Evolutionary conservation across 2,329 filamentous ascomycete genomes (phyloP), one percentile per base, ranked within the genome.

Genomic region (Talaromyces sp.): DNA sequence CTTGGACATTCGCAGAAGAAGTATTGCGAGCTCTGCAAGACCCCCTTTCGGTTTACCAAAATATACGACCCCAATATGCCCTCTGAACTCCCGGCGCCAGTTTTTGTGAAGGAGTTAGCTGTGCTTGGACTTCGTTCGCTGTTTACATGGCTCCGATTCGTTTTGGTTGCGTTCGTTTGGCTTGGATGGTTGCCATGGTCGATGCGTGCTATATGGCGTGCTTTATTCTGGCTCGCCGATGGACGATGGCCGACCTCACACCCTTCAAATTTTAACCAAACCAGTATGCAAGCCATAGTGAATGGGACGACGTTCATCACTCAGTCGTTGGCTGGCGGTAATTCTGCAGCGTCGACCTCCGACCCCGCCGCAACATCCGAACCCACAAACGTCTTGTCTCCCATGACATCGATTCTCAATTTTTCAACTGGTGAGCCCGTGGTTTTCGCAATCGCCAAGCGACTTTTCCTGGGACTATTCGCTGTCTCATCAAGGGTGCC

Each of bases 21-120:
- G 77, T 91, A 99, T 81, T 99, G 96, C 82, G 95, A 99, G 80
- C 87, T 99, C 40, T 99, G 95, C 87, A 99, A 99, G 81, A 99
- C 95, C 2, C 89, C 93, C 0, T 99, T 98, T 73, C 90, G 92
- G 64, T 99, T 99, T 81, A 99, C 95, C 59, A 99, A 99, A 78
- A 85, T 99, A 44, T 99, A 99, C 79, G 88, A 93, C 64, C 92
- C 92, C 4, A 86, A 93, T 72, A 99, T 99, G 95, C 96, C 95
- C 1, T 85, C 86, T 65, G 87, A 85, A 12, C 83, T 99, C 14
- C 95, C 96, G 0, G 83, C 88, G 47, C 84, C 89, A 55, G 82
- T 99, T 65, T 97, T 99, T 70, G 67, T 92, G 61, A 87, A 87
- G 65, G 90, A 96, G 76, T 87, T 94, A 68, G 79, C 86, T 59